Evolutionary conservation across 192 early-diverging fungal genomes (phyloP), one percentile per base, ranked within the genome.

Genomic region (Phycomyces blakesleeanus): DNA sequence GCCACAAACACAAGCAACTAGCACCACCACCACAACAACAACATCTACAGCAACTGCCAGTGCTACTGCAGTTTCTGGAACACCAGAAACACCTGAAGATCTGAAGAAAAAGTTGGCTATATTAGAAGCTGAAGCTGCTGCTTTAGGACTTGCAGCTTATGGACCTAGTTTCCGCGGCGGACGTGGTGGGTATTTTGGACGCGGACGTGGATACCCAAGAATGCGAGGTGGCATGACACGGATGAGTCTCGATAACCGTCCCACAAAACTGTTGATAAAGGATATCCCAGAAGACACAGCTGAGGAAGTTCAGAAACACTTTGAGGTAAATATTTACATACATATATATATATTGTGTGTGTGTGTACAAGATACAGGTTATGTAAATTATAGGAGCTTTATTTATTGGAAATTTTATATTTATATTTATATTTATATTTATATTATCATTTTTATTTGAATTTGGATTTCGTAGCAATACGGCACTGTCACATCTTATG

Each of bases 211-310:
- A 34, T 74, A 71, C 66, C 73, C 53, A 59, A 42, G 63, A 37
- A 47, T 29, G 16, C 64, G 50, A 39, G 71, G 74, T 34, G 77
- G 71, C n/a, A 72, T 67, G 29, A 72, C 71, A 20, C 71, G 66
- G 49, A 68, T 69, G 38, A 67, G 78, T 49, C 68, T 92, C 22
- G 90, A 92, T 72, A 87, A 91, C 59, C 81, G 90, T 10, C 69
- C 90, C 0, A 86, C 86, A 25, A 91, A 85, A 66, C 51, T 92
- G 18, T 64, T 81, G 52, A 63, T 92, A 18, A 79, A 87, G 47
- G 76, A 82, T n/a, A 63, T 85, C 5, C 76, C 74, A 11, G 55
- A 69, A 29, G 61, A 66, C 0, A 70, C 80, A 25, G 78, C 21
- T 27, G 34, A 76, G 29, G 65, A 69, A 10, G 54, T 92, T n/a